Base-by-base conservation (phyloP, 1,284 basidiomycete genomes). In the Ceratobasidium sp. region DNA sequence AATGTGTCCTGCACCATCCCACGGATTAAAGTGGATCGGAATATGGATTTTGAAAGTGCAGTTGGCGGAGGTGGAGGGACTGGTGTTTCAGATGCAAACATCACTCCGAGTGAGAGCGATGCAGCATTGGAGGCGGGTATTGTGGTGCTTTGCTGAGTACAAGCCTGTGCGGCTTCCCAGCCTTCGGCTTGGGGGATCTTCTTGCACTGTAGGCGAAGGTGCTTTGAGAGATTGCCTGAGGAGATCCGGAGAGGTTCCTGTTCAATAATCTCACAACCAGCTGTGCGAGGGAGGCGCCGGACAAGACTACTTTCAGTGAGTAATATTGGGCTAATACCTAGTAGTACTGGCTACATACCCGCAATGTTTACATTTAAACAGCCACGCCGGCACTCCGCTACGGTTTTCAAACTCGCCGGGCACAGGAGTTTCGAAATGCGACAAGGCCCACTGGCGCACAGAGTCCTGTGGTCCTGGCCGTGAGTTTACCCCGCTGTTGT, bases 201-300 rank as follows among this genome's bases (percentile, higher is more conserved):
- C 46, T 70, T 56, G 68, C 68, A 70, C 33, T 70, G 23, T 7
- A 40, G 33, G 13, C 60, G 60, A 4, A 63, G 28, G n/a, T 63
- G 60, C 12, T 28, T 39, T 10, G 33, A 28, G 3, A 63, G 33
- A 2, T 63, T 63, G 20, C 28, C 40, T 2, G 33, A 63, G 13
- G 15, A 6, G 18, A 63, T 63, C 2, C 3, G 23, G 12, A 7
- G 33, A 33, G 60, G 26, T 20, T 63, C 33, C 6, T 63, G 60
- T 33, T 63, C 10, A 6, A 63, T 40, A 2, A 63, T 13, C 18
- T 63, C 60, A 4, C 33, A 33, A 33, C 33, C 33, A 33, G 33
- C 33, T 33, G 33, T 33, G 33, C 33, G 33, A 33, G 33, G 33
- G 2, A 33, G 33, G 33, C 33, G 33, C 1, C 33, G 4, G 33